Evolutionary conservation across 768 basidiomycete genomes (phyloP).

Genomic region (Hydnomerulius pinastri): DNA sequence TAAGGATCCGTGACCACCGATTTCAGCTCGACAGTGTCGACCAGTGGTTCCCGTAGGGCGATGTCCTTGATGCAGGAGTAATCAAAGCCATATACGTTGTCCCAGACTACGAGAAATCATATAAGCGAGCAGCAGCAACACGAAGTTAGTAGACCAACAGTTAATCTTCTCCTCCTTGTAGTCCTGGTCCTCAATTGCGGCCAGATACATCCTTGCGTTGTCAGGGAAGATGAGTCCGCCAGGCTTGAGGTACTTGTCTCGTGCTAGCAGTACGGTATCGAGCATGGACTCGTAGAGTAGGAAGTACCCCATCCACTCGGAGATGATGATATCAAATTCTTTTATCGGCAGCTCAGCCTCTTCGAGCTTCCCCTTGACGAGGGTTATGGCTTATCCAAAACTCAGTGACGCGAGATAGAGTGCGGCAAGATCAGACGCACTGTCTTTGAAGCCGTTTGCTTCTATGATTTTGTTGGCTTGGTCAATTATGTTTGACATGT

Average conservation of each 20-base stretch:
- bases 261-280: conserved; percentile 94
- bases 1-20: conserved; percentile 93
- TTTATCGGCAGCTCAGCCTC: conserved; percentile 86
- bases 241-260: conserved; percentile 94
- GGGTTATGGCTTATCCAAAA: conserved; percentile 71
- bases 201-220: conserved; percentile 87
- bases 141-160: conserved; percentile 49
- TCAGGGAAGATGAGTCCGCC: conserved; percentile 96
- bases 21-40: conserved; percentile 98
- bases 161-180: conserved; percentile 99
- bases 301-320: conserved; percentile 99
- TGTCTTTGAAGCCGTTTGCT: conserved; percentile 94
- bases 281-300: conserved; percentile 99
- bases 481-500: conserved; percentile 99
- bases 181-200: conserved; percentile 98
- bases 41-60: conserved; percentile 92
- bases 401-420: conserved; percentile 3
- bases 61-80: conserved; percentile 99
- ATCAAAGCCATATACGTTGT: conserved; percentile 99
- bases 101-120: conserved; percentile 74
- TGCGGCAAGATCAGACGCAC: conserved; percentile 50
- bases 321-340: conserved; percentile 98
- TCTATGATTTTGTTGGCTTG: conserved; percentile 97
- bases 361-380: conserved; percentile 98
- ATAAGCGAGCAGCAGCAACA: background rate